These are phyloP conservation scores for Penicillium flavigenum DNA, from an alignment of 495 filamentous ascomycete genomes.

Conservation along the genomic window DNA sequence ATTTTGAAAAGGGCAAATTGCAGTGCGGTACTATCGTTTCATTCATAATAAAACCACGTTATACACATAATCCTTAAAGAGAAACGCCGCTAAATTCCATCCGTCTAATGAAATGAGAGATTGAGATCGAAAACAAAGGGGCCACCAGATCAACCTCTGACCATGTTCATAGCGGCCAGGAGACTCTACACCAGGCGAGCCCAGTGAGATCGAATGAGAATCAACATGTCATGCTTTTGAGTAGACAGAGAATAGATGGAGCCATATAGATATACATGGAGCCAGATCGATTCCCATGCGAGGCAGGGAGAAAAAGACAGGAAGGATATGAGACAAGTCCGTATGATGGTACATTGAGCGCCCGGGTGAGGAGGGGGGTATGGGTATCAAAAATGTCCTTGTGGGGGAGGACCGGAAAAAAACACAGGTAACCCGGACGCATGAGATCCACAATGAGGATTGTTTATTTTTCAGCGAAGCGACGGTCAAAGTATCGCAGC, in stretches of 20 bases:
- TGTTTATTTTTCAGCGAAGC: conserved; percentile 58
- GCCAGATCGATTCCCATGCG: not conserved
- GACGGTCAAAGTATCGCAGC: conserved; percentile 75
- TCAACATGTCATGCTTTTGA: conserved; percentile 22
- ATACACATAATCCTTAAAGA: conserved; percentile 22
- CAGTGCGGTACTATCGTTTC: conserved; percentile 20
- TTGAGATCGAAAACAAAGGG: not conserved
- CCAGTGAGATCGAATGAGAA: conserved; percentile 12
- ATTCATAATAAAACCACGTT: conserved; percentile 27
- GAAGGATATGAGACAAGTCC: conserved; percentile 16
- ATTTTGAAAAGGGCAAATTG: not conserved
- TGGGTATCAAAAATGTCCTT: conserved; percentile 42
- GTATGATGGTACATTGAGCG: conserved; percentile 31
- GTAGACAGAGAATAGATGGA: not conserved
- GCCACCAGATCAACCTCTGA: conserved; percentile 18
- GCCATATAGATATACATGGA: not conserved
- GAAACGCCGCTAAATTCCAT: conserved; percentile 19
- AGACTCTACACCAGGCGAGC: conserved; percentile 2
- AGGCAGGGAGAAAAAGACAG: not conserved
- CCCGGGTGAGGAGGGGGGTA: conserved; percentile 27
- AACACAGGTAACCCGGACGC: conserved; percentile 2
- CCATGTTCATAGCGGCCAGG: conserved; percentile 32
- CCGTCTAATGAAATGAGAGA: conserved; percentile 18
- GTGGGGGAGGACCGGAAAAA: conserved; percentile 18
- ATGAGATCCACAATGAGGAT: not conserved